A percentile compares a stretch with the other conserved stretches of the same genome.
These are phyloP conservation scores for Saturnispora sekii DNA, from an alignment of 805 yeast species.

Conservation along the genomic window DNA sequence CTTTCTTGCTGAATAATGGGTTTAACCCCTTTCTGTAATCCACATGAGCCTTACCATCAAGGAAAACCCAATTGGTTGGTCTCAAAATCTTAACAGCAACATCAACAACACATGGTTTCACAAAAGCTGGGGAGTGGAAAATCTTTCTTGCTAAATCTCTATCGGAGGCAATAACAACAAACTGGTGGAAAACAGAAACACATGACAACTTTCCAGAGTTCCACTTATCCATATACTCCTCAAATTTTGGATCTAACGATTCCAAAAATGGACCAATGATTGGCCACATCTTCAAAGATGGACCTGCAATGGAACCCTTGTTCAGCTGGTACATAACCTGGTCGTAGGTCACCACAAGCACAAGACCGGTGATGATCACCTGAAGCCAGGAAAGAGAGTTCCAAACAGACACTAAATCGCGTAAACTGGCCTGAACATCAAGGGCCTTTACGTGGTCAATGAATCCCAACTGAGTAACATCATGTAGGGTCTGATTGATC, in stretches of 20 bases:
- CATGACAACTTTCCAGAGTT: slow-evolving; percentile 88
- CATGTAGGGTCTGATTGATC: slow-evolving; percentile 1
- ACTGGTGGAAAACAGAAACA: slow-evolving; percentile 96
- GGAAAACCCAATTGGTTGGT: slow-evolving; percentile 95
- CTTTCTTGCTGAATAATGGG: slow-evolving; percentile 77
- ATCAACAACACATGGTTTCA: slow-evolving; percentile 96
- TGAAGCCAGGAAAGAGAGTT: slow-evolving; percentile 40
- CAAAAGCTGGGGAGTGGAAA: slow-evolving; percentile 74
- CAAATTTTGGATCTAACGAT: slow-evolving; percentile 90
- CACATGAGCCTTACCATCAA: slow-evolving; percentile 91
- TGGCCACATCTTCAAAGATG: slow-evolving; percentile 82
- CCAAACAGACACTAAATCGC: neutral
- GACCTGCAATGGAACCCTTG: slow-evolving; percentile 90
- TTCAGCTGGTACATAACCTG: slow-evolving; percentile 68
- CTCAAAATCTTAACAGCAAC: slow-evolving; percentile 90
- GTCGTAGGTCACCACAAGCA: slow-evolving; percentile 50
- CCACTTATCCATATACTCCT: slow-evolving; percentile 90
- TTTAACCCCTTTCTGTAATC: slow-evolving; percentile 89
- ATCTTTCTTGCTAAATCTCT: slow-evolving; percentile 86
- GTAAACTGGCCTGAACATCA: neutral
- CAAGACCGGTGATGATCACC: slow-evolving; percentile 35
- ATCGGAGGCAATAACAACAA: slow-evolving; percentile 85
- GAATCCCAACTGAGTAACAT: neutral
- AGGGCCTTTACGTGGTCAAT: neutral
- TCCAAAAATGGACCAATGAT: slow-evolving; percentile 94